Evolutionary conservation across 2,329 filamentous ascomycete genomes (phyloP), one percentile per base, ranked within the genome.

Genomic region (Aspergillus sp.): DNA sequence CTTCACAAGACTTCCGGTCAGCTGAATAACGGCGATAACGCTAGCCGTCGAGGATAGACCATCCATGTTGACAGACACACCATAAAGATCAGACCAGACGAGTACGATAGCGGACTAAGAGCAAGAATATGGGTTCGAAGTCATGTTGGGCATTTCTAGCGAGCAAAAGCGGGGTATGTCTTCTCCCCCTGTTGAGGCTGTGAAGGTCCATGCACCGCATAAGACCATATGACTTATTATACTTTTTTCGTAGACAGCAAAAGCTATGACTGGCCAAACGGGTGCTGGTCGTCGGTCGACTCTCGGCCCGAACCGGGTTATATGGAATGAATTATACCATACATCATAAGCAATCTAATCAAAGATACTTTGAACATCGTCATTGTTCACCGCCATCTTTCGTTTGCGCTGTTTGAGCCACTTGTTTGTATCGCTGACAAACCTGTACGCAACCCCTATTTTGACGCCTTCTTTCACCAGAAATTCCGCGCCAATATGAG

Each of bases 21-120:
- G 40, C 51, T 66, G 59, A 47, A 66, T 57, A 9, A 62, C 52
- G 2, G 58, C 60, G 48, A 66, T 59, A 45, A 64, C 55, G 48
- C 59, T 66, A 24, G 61, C 59, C 9, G 57, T 54, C 14, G 43
- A 42, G 38, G 38, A 42, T 51, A 47, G 6, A 45, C 26, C 33
- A 41, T 53, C 51, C 51, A 49, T 53, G 40, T 45, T 4, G 41
- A 49, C 13, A 24, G 30, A 49, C 47, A 51, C 45, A 40, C 43
- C 41, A 46, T 51, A 49, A 49, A 52, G 20, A 22, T 22, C 20
- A 5, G 20, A 22, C 5, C 24, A 35, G 50, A 51, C 44, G 49
- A 26, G 36, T 47, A 42, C 33, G 45, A 44, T 47, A 40, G 49
- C 38, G 50, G 47, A 32, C 40, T 26, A 48, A 50, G 22, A 32